phyloP scores from a whole-genome alignment of 116 monocot genomes.

The Trichopus zeylanicus region DNA sequence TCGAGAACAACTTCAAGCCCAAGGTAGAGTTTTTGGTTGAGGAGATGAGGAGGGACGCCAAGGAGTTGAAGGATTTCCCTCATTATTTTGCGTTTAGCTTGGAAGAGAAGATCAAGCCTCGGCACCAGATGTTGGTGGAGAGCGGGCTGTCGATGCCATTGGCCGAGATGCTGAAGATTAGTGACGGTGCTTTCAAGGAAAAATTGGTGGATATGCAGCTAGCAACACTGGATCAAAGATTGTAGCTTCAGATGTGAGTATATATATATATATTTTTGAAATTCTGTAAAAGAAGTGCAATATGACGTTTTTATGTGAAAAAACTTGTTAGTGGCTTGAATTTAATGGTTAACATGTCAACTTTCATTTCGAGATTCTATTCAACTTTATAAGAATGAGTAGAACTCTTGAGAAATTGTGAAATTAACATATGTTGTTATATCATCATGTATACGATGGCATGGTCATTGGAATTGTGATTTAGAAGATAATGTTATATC shows the following conservation, averaged over 20 bases:
- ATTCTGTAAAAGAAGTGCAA: not conserved
- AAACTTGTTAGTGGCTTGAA: too few species aligned
- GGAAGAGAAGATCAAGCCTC: constrained; percentile 69
- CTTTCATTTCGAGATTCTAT: too few species aligned
- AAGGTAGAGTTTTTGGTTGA: constrained; percentile 49
- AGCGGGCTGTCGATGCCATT: constrained; percentile 31
- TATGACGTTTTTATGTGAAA: too few species aligned
- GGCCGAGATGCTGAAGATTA: constrained; percentile 57
- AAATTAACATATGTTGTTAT: too few species aligned
- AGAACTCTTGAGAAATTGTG: too few species aligned
- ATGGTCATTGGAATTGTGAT: too few species aligned
- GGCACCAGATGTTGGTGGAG: constrained; percentile 37
- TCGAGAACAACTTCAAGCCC: constrained; percentile 73
- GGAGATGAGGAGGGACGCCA: constrained; percentile 34
- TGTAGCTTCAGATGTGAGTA: not conserved
- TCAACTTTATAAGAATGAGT: too few species aligned
- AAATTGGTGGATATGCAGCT: not conserved
- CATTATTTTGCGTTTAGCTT: constrained; percentile 78
- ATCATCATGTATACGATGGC: too few species aligned
- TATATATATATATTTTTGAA: not conserved
- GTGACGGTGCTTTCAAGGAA: constrained; percentile 50
- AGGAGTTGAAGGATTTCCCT: constrained; percentile 69
- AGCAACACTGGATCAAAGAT: not conserved
- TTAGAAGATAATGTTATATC: too few species aligned
- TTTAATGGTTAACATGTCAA: too few species aligned